Conservation (phyloP, 2,329 filamentous ascomycete genomes). For the Cytospora mali region DNA sequence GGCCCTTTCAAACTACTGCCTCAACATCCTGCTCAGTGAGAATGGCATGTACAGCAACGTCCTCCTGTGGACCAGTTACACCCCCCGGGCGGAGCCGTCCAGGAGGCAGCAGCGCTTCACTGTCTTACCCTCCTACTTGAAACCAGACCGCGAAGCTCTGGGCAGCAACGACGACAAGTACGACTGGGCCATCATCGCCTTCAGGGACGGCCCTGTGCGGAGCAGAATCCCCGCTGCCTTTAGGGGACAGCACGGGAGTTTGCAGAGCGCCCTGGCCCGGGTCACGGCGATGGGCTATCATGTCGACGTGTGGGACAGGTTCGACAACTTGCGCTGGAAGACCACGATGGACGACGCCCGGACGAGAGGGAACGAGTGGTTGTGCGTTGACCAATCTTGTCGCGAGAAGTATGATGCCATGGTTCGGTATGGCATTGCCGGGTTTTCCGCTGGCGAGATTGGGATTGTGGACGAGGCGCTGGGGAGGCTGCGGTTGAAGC, state of each 20-base stretch:
- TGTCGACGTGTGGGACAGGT: slow-evolving; percentile 23
- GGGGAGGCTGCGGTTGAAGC: neutral
- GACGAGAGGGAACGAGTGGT: neutral
- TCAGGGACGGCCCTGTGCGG: slow-evolving; percentile 10
- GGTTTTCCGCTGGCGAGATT: slow-evolving; percentile 16
- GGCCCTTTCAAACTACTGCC: slow-evolving; percentile 21
- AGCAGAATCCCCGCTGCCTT: neutral
- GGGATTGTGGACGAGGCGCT: slow-evolving; percentile 3
- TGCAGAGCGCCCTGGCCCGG: slow-evolving; percentile 8
- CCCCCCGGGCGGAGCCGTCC: slow-evolving; percentile 3
- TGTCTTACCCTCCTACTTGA: slow-evolving; percentile 15
- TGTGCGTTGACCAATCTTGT: slow-evolving; percentile 11
- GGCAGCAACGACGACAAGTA: slow-evolving; percentile 4
- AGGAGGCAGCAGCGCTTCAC: slow-evolving; percentile 21
- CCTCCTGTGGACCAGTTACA: slow-evolving; percentile 21
- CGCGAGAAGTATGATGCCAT: slow-evolving; percentile 23
- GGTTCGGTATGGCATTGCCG: slow-evolving; percentile 18
- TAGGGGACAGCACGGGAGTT: slow-evolving; percentile 3
- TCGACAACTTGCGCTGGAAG: slow-evolving; percentile 5
- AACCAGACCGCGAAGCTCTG: slow-evolving; percentile 11
- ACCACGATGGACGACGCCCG: neutral
- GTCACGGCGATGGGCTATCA: slow-evolving; percentile 15
- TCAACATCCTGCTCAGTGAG: slow-evolving; percentile 7
- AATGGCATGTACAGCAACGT: slow-evolving; percentile 11
- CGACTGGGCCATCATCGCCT: slow-evolving; percentile 26